Conservation (phyloP, 148 eudicot species). For the Rhododendron molle region DNA sequence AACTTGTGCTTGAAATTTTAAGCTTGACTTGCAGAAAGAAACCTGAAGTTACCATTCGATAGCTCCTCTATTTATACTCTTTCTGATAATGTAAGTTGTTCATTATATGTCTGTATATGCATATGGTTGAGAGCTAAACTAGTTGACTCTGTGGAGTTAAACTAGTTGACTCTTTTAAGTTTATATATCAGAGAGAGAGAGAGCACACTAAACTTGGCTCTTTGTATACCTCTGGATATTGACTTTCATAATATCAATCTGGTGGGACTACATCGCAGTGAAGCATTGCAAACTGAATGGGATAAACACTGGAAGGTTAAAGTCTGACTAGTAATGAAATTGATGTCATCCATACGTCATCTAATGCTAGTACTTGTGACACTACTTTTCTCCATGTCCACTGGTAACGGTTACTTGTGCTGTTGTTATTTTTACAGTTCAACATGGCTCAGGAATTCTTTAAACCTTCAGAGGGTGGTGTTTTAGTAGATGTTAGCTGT, state of each 20-base stretch:
- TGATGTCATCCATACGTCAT: not conserved
- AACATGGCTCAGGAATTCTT: slow-evolving; percentile 96
- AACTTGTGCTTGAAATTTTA: not conserved
- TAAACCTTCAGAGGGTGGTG: slow-evolving; percentile 79
- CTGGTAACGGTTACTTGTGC: slow-evolving; percentile 6
- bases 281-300: not conserved
- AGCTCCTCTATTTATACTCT: not conserved
- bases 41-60: not conserved
- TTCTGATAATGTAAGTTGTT: not conserved
- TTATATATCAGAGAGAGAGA: not conserved
- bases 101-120: not conserved
- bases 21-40: not conserved
- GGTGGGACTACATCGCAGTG: not conserved
- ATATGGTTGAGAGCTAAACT: not conserved
- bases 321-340: not conserved
- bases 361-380: not conserved
- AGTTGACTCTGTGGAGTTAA: not conserved
- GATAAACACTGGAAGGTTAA: not conserved
- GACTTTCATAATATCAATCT: not conserved
- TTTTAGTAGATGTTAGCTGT: slow-evolving; percentile 89
- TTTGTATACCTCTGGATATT: not conserved
- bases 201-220: not conserved
- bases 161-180: not conserved
- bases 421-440: slow-evolving; percentile 48
- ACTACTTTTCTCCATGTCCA: not conserved